These are phyloP conservation scores for Westerdykella sp. DNA, from an alignment of 2,329 filamentous ascomycete genomes.

Conservation along the genomic window DNA sequence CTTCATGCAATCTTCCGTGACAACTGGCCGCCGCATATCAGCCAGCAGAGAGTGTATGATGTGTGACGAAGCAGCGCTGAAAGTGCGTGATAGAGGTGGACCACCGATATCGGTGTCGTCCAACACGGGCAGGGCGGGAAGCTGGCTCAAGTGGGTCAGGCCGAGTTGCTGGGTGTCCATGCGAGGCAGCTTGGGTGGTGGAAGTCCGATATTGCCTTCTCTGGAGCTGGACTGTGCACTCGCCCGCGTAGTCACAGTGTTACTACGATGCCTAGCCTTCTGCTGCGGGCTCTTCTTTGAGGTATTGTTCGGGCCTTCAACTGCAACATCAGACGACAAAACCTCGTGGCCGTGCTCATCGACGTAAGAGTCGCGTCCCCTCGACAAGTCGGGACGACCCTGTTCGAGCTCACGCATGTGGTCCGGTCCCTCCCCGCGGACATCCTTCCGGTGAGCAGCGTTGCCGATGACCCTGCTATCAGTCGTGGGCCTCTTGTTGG, in stretches of 20 bases:
- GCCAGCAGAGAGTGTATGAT: constrained; percentile 47
- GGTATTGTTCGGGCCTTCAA: constrained; percentile 50
- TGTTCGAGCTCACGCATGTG: constrained; percentile 52
- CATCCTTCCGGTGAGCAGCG: constrained; percentile 62
- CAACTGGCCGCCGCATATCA: constrained; percentile 65
- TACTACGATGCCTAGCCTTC: constrained; percentile 26
- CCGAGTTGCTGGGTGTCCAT: constrained; percentile 62
- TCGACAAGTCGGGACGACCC: constrained; percentile 53
- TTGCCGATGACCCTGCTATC: constrained; percentile 58
- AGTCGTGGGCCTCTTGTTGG: constrained; percentile 49
- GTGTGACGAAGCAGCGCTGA: constrained; percentile 43
- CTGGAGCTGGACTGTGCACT: constrained; percentile 24
- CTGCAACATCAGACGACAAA: constrained; percentile 56
- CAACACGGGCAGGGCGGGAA: constrained; percentile 61
- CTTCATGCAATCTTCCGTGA: constrained; percentile 89
- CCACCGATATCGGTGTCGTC: constrained; percentile 82
- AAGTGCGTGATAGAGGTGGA: constrained; percentile 55
- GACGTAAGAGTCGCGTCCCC: constrained; percentile 65
- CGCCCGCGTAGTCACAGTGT: constrained; percentile 25
- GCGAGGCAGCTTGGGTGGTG: constrained; percentile 54
- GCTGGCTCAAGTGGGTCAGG: constrained; percentile 60
- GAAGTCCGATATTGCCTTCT: constrained; percentile 47
- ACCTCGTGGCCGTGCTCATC: constrained; percentile 62
- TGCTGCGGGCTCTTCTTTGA: constrained; percentile 42
- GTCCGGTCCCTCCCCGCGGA: constrained; percentile 72